Conservation (phyloP, 169 alveolate genomes). For the Plasmodium falciparum region DNA sequence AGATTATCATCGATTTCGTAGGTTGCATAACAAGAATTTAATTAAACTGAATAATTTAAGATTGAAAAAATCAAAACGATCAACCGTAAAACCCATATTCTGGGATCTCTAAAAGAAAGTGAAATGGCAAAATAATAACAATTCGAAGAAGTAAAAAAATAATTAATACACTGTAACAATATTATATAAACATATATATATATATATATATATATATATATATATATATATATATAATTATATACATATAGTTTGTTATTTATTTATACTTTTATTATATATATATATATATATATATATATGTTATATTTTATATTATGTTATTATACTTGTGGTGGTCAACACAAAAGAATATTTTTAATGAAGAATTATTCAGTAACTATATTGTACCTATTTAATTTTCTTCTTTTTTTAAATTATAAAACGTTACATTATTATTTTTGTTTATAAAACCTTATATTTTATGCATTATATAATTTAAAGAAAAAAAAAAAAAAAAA, state of each 20-base stretch:
- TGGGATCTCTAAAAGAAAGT: conserved; percentile 80
- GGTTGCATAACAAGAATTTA: conserved; percentile 81
- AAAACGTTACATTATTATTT: no score
- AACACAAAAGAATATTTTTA: no score
- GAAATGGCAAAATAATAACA: background rate
- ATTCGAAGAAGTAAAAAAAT: background rate
- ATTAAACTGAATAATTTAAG: conserved; percentile 85
- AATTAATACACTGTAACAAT: background rate
- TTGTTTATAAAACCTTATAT: no score
- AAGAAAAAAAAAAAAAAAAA: no score
- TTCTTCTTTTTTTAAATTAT: no score
- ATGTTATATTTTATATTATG: background rate
- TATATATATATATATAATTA: background rate
- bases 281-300: conserved; percentile 10
- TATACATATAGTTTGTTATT: background rate
- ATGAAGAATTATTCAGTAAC: no score
- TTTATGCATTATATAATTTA: no score
- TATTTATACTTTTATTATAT: background rate
- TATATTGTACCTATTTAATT: no score
- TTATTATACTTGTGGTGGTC: no score
- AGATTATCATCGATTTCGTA: conserved; percentile 85
- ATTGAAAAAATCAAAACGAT: conserved; percentile 82
- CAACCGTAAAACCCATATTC: conserved; percentile 78
- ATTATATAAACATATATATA: background rate
- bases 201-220: background rate